Evolutionary conservation across 2,329 filamentous ascomycete species (phyloP).

Genomic region (Cytospora piceicola): DNA sequence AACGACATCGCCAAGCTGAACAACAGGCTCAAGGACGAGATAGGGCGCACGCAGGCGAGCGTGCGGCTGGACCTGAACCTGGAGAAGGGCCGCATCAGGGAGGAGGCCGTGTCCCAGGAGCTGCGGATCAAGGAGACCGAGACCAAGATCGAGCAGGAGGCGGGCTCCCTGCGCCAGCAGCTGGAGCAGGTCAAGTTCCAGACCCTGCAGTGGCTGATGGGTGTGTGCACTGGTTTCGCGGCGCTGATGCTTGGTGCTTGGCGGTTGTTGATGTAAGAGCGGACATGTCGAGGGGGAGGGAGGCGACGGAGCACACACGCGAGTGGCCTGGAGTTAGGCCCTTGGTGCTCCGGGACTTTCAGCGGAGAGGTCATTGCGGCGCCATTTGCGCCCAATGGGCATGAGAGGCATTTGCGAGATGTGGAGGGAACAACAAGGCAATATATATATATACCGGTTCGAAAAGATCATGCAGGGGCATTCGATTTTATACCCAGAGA

Average conservation of each 20-base stretch:
- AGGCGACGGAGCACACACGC: not conserved
- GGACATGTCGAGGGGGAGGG: not conserved
- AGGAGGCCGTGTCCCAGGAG: constrained; percentile 95
- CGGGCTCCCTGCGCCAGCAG: constrained; percentile 85
- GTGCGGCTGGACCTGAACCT: constrained; percentile 92
- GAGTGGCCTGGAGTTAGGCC: not conserved
- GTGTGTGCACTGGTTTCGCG: constrained; percentile 71
- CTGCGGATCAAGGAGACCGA: constrained; percentile 99
- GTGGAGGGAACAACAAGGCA: not conserved
- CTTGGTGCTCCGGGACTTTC: not conserved
- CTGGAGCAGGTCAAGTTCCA: constrained; percentile 98
- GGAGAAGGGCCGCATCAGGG: constrained; percentile 93
- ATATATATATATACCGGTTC: not conserved
- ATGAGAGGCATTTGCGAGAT: constrained; percentile 1
- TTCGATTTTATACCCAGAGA: constrained; percentile 20
- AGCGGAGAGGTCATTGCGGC: not conserved
- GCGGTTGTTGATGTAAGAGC: constrained; percentile 66
- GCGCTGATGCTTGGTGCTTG: constrained; percentile 71
- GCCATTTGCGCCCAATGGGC: not conserved
- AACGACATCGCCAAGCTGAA: constrained; percentile 96
- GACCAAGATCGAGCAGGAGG: constrained; percentile 97
- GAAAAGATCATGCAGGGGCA: not conserved
- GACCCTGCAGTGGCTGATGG: constrained; percentile 97
- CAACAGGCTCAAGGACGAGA: constrained; percentile 87
- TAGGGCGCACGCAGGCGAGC: constrained; percentile 89